Evolutionary conservation across 2,329 filamentous ascomycete species (phyloP).

Genomic region (Hypoxylon sp.): DNA sequence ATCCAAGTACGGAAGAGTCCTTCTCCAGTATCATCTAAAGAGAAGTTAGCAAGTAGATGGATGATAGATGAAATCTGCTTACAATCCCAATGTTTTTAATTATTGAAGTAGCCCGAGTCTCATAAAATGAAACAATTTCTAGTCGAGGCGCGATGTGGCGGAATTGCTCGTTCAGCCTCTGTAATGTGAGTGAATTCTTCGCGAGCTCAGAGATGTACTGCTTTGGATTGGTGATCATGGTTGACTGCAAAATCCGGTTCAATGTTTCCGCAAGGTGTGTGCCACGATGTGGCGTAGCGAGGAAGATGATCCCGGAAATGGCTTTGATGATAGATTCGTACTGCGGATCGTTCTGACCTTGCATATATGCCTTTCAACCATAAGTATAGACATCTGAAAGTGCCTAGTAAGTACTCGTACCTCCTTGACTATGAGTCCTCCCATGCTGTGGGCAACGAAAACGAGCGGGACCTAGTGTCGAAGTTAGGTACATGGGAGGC

Average conservation of each 20-base stretch:
- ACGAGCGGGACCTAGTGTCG: neutral
- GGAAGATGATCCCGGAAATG: constrained; percentile 50
- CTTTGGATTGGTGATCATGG: constrained; percentile 41
- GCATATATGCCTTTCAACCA: constrained; percentile 44
- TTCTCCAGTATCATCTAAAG: constrained; percentile 48
- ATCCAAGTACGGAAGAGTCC: constrained; percentile 59
- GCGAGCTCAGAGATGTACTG: constrained; percentile 50
- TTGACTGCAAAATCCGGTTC: constrained; percentile 48
- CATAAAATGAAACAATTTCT: constrained; percentile 49
- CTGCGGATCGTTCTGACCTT: constrained; percentile 45
- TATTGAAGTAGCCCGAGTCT: constrained; percentile 42
- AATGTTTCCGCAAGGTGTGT: constrained; percentile 50
- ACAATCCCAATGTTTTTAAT: constrained; percentile 34
- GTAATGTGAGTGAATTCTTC: constrained; percentile 42
- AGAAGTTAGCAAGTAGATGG: neutral
- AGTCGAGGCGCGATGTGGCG: constrained; percentile 46
- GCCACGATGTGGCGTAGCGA: constrained; percentile 54
- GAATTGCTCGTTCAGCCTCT: constrained; percentile 51
- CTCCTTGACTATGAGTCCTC: constrained; percentile 51
- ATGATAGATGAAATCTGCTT: neutral
- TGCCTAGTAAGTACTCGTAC: constrained; percentile 30
- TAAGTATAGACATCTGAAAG: neutral
- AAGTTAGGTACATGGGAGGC: neutral
- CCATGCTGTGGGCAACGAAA: constrained; percentile 41
- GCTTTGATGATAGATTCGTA: constrained; percentile 48